Evolutionary conservation across 345 rosid genomes (phyloP).

Genomic region (Cardamine occulta): DNA sequence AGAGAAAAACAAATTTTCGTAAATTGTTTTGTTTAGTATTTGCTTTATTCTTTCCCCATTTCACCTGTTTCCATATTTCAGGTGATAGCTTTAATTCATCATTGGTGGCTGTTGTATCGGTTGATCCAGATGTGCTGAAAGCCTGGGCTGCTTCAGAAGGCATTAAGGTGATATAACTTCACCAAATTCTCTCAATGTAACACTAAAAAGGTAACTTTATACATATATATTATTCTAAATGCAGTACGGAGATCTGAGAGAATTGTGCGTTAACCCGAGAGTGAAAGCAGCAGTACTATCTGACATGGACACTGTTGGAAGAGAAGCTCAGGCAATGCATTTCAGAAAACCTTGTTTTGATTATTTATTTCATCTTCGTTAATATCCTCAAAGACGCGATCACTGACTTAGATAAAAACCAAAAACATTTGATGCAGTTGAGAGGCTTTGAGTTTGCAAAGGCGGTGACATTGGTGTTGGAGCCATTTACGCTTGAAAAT

Average conservation of each 20-base stretch:
- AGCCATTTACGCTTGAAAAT: slow-evolving; percentile 82
- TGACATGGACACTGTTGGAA: slow-evolving; percentile 84
- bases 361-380: slow-evolving; percentile 3
- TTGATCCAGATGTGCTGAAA: slow-evolving; percentile 76
- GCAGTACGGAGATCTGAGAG: slow-evolving; percentile 65
- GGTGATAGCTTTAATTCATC: slow-evolving; percentile 97
- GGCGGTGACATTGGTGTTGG: slow-evolving; percentile 82
- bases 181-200: slow-evolving; percentile 11
- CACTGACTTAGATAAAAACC: background rate
- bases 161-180: slow-evolving; percentile 60
- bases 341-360: background rate
- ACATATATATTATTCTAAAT: slow-evolving; percentile 18
- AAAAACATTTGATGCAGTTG: slow-evolving; percentile 34
- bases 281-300: slow-evolving; percentile 74
- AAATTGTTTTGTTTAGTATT: background rate
- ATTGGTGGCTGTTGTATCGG: slow-evolving; percentile 83
- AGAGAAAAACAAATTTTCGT: slow-evolving; percentile 12
- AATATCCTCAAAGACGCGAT: background rate
- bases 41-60: slow-evolving; percentile 9
- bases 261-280: slow-evolving; percentile 75
- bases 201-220: slow-evolving; percentile 11
- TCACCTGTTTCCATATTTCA: slow-evolving; percentile 42
- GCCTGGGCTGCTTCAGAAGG: slow-evolving; percentile 89
- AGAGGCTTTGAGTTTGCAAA: slow-evolving; percentile 96
- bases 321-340: slow-evolving; percentile 79